Conservation (phyloP, 2,329 filamentous ascomycete genomes). For the Dactylellina parvicollis region DNA sequence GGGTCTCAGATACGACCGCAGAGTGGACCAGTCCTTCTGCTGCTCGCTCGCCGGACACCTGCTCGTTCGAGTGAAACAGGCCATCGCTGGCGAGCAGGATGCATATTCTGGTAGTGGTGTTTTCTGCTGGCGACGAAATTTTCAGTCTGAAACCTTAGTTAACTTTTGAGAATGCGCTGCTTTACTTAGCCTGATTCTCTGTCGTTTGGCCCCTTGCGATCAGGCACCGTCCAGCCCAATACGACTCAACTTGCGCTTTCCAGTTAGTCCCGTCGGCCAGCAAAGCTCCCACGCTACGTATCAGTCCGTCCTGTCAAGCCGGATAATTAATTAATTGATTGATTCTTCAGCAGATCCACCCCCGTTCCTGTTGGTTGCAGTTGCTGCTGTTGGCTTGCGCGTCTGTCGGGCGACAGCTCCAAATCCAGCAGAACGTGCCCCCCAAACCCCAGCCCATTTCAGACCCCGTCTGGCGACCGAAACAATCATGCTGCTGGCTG, state of each 20-base stretch:
- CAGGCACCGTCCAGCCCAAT: not conserved
- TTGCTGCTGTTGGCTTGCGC: not conserved
- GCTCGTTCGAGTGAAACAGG: conserved; percentile 21
- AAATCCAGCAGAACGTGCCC: not conserved
- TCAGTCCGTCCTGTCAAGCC: not conserved
- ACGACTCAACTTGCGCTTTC: not conserved
- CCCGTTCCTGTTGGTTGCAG: not conserved
- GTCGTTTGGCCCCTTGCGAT: not conserved
- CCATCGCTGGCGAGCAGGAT: not conserved
- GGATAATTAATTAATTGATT: not conserved
- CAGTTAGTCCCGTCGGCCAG: too few species aligned
- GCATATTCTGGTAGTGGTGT: not conserved
- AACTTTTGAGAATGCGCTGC: not conserved
- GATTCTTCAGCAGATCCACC: not conserved
- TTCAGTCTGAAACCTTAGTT: conserved; percentile 20
- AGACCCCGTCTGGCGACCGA: conserved; percentile 16
- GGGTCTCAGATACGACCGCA: not conserved
- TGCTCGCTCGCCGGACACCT: conserved; percentile 12
- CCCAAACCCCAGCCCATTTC: conserved; percentile 6
- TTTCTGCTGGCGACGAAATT: not conserved
- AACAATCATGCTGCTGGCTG: not conserved
- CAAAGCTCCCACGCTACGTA: too few species aligned
- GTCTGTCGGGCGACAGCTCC: conserved; percentile 10
- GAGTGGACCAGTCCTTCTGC: not conserved
- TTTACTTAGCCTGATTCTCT: conserved; percentile 10